Conservation (phyloP, 2,329 filamentous ascomycete species). For the Colletotrichum sp. region DNA sequence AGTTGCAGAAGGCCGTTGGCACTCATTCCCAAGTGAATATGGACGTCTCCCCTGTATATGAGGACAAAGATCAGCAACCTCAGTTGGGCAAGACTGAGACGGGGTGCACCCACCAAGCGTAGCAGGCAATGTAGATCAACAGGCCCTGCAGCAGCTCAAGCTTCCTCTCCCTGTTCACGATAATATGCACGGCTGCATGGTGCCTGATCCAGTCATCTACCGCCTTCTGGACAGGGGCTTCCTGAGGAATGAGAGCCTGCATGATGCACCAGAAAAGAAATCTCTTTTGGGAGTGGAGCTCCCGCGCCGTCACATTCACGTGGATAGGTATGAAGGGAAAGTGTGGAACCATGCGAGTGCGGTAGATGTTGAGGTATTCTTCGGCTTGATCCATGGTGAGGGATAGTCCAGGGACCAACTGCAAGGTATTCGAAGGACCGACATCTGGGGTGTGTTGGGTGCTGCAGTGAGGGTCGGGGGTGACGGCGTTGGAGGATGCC, state of each 20-base stretch:
- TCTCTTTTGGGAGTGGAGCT: constrained; percentile 34
- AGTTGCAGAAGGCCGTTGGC: constrained; percentile 44
- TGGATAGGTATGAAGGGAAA: constrained; percentile 45
- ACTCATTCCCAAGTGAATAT: constrained; percentile 40
- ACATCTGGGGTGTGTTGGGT: background rate
- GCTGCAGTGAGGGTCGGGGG: background rate
- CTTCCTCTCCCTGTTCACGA: constrained; percentile 39
- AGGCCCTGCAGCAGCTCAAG: constrained; percentile 43
- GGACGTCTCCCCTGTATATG: constrained; percentile 39
- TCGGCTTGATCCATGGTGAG: constrained; percentile 37
- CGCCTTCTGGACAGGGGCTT: constrained; percentile 32
- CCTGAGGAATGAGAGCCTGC: constrained; percentile 35
- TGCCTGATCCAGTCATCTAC: constrained; percentile 40
- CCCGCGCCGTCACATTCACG: constrained; percentile 24
- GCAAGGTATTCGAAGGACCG: background rate
- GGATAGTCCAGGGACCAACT: constrained; percentile 38
- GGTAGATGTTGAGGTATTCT: constrained; percentile 36
- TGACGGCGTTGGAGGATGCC: background rate
- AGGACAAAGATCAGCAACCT: background rate
- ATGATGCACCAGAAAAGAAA: constrained; percentile 45
- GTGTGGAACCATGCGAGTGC: constrained; percentile 32
- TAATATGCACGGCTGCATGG: constrained; percentile 39
- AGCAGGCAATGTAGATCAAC: constrained; percentile 42
- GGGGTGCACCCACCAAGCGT: constrained; percentile 35
- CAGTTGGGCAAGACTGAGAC: accelerated